Evolutionary conservation across 2,329 filamentous ascomycete genomes (phyloP).

Genomic region (Calonectria leucothoes): DNA sequence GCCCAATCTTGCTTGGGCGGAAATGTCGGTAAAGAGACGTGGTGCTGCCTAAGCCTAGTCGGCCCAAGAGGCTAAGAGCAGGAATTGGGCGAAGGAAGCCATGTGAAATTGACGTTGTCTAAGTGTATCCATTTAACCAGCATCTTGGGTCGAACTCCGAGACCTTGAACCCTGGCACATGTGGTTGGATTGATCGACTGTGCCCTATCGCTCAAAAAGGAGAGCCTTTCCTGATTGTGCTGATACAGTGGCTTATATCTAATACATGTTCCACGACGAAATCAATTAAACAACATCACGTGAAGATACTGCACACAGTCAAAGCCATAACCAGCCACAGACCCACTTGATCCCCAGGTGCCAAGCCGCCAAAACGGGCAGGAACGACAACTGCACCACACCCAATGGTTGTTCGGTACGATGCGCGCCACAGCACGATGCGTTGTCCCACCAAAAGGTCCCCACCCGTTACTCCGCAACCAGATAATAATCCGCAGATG

Average conservation of each 20-base stretch:
- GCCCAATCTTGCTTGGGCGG: background rate
- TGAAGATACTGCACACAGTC: background rate
- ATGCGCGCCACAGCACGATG: constrained; percentile 9
- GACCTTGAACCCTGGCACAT: background rate
- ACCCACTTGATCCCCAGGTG: background rate
- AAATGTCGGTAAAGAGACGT: background rate
- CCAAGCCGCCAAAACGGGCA: constrained; percentile 8
- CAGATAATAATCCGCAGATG: constrained; percentile 18
- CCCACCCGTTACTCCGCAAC: constrained; percentile 28
- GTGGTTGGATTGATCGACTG: too few relatives aligned
- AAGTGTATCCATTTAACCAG: background rate
- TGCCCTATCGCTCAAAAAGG: too few relatives aligned
- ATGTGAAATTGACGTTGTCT: background rate
- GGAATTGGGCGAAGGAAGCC: background rate
- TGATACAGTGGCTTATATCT: too few relatives aligned
- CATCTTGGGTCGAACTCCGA: background rate
- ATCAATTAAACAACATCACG: constrained; percentile 5
- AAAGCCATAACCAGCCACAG: background rate
- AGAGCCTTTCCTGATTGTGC: too few relatives aligned
- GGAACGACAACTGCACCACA: background rate
- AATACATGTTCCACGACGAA: background rate
- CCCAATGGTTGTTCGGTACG: background rate
- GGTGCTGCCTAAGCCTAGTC: background rate
- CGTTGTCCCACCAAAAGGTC: constrained; percentile 16
- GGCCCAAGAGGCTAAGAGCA: background rate